phyloP scores from a whole-genome alignment of 1,284 basidiomycete genomes.

The Anthracocystis panici-leucophaei region DNA sequence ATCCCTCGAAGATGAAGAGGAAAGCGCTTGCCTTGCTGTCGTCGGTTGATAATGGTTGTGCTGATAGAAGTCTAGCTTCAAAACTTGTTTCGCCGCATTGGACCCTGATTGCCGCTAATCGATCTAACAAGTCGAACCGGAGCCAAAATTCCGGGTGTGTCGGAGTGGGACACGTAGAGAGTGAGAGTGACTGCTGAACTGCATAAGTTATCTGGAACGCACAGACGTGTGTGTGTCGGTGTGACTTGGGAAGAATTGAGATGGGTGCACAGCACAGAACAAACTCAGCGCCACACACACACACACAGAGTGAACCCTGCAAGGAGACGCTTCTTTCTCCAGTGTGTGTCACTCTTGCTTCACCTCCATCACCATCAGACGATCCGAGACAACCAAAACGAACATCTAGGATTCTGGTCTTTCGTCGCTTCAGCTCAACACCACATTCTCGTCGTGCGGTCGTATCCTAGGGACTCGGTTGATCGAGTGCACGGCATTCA shows the following conservation, averaged over 20 bases:
- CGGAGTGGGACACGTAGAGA: too few relatives aligned
- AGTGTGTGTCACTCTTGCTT: background rate
- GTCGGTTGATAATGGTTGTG: background rate
- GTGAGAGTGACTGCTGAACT: too few relatives aligned
- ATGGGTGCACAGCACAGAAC: background rate
- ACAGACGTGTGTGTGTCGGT: background rate
- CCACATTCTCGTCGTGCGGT: too few relatives aligned
- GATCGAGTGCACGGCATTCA: background rate
- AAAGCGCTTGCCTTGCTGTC: background rate
- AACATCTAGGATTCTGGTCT: background rate
- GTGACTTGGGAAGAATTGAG: slow-evolving; percentile 1
- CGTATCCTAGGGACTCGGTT: too few relatives aligned
- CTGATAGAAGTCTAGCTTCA: background rate
- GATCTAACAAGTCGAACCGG: background rate
- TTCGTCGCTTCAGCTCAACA: too few relatives aligned
- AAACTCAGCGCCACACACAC: background rate
- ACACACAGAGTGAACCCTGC: slow-evolving; percentile 5
- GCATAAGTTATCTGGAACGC: background rate
- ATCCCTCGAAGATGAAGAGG: slow-evolving; percentile 8
- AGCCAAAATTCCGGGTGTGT: background rate
- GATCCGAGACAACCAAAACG: background rate
- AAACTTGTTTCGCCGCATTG: background rate
- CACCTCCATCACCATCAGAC: slow-evolving; percentile 1
- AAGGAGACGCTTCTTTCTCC: background rate
- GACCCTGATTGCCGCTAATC: slow-evolving; percentile 16